Percentiles rank a stretch among this genome's conserved stretches.
Evolutionary conservation across 768 basidiomycete species (phyloP).

Genomic region (Zangia roseola): DNA sequence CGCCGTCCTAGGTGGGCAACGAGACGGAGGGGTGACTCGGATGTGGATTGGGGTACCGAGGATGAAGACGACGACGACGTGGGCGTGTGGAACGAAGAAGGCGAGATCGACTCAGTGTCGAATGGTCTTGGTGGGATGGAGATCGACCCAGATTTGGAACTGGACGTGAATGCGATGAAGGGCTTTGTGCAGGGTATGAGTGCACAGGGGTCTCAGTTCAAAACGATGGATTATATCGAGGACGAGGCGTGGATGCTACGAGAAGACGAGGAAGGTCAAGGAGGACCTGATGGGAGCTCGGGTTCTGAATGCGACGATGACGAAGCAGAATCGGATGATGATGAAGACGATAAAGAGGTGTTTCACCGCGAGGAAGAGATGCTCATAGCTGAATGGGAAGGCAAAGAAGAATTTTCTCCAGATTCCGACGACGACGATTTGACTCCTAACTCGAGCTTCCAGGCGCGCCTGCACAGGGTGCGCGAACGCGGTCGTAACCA

Average conservation of each 20-base stretch:
- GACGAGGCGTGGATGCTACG: conserved; percentile 48
- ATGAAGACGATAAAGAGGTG: conserved; percentile 35
- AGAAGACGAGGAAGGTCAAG: conserved; percentile 47
- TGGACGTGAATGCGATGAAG: conserved; percentile 49
- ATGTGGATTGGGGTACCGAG: conserved; percentile 63
- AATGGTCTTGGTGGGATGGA: conserved; percentile 53
- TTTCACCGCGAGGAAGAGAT: conserved; percentile 47
- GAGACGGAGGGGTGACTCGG: conserved; percentile 61
- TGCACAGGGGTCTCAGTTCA: conserved; percentile 42
- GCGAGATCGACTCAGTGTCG: conserved; percentile 29
- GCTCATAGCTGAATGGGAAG: conserved; percentile 37
- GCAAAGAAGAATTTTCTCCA: conserved; percentile 24
- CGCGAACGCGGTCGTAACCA: conserved; percentile 26
- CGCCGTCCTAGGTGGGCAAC: conserved; percentile 45
- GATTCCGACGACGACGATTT: conserved; percentile 34
- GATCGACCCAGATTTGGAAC: conserved; percentile 56
- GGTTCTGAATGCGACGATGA: conserved; percentile 32
- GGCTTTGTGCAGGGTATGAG: conserved; percentile 53
- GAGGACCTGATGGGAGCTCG: conserved; percentile 23
- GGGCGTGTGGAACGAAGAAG: conserved; percentile 17
- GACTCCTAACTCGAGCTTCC: conserved; percentile 37
- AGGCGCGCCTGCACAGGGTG: conserved; percentile 33
- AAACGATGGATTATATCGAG: conserved; percentile 68
- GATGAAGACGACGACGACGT: conserved; percentile 32
- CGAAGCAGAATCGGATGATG: conserved; percentile 34